These are phyloP conservation scores for Scedosporium apiospermum DNA, from an alignment of 2,329 filamentous ascomycete genomes.

Conservation along the genomic window DNA sequence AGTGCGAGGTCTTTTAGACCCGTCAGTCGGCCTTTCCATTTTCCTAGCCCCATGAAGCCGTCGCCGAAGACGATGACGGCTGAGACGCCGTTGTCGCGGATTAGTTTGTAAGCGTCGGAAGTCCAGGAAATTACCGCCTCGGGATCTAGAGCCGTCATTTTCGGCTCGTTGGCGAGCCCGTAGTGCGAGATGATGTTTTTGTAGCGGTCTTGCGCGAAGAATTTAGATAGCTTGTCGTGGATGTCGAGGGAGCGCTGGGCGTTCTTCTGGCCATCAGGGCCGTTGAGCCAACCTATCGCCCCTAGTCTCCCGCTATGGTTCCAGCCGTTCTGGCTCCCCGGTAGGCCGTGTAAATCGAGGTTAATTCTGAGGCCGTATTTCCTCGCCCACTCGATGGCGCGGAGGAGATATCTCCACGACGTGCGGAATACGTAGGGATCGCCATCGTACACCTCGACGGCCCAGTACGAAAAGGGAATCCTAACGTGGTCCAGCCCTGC, in stretches of 20 bases:
- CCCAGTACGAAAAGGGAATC: constrained; percentile 52
- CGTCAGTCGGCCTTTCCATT: constrained; percentile 61
- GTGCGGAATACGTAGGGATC: constrained; percentile 34
- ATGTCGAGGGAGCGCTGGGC: constrained; percentile 44
- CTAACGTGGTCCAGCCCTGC: constrained; percentile 50
- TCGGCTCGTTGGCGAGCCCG: constrained; percentile 58
- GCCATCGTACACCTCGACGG: constrained; percentile 37
- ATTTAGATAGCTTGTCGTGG: constrained; percentile 31
- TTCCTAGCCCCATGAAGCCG: constrained; percentile 61
- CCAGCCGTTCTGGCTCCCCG: constrained; percentile 49
- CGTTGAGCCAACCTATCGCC: constrained; percentile 17
- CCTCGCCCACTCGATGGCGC: constrained; percentile 46
- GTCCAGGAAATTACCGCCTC: constrained; percentile 50
- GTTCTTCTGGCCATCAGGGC: constrained; percentile 13
- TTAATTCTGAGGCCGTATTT: constrained; percentile 43
- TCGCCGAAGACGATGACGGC: constrained; percentile 59
- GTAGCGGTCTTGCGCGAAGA: constrained; percentile 22
- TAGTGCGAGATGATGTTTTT: constrained; percentile 54
- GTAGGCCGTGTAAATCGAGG: constrained; percentile 49
- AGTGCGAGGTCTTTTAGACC: constrained; percentile 50
- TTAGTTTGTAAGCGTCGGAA: constrained; percentile 38
- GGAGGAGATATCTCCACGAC: constrained; percentile 36
- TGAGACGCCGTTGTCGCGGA: constrained; percentile 52
- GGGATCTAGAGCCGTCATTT: constrained; percentile 44
- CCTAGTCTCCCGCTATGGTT: constrained; percentile 49